Evolutionary conservation across 805 yeast genomes (phyloP).

Genomic region (Kurtzmaniella fragi): DNA sequence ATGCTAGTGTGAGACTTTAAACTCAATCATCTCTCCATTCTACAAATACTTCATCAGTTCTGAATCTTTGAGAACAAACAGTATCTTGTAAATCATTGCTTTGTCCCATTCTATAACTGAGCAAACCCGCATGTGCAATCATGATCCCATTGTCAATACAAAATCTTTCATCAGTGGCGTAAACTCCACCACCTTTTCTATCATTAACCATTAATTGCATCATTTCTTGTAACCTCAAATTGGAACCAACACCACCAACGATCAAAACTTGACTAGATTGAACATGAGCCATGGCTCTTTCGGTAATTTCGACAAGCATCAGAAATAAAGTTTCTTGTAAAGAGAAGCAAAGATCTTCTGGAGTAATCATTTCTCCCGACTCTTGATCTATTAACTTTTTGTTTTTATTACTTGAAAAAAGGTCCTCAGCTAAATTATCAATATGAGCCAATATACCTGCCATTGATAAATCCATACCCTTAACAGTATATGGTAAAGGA

Average conservation of each 20-base stretch:
- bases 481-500: constrained; percentile 89
- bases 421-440: constrained; percentile 73
- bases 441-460: constrained; percentile 88
- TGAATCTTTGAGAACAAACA: constrained; percentile 86
- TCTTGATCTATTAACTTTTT: constrained; percentile 37
- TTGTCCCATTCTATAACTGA: constrained; percentile 80
- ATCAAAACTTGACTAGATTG: constrained; percentile 82
- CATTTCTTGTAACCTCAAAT: constrained; percentile 88
- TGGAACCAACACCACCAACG: constrained; percentile 99
- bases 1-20: not conserved
- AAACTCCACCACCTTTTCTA: constrained; percentile 75
- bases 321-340: constrained; percentile 90
- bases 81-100: constrained; percentile 57
- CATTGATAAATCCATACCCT: constrained; percentile 98
- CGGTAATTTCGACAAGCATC: constrained; percentile 97
- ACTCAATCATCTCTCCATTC: constrained; percentile 72
- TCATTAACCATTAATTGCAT: constrained; percentile 93
- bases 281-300: constrained; percentile 98
- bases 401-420: constrained; percentile 43
- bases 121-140: constrained; percentile 97
- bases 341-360: constrained; percentile 88
- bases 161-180: constrained; percentile 93
- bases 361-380: constrained; percentile 53
- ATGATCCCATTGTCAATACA: constrained; percentile 98
- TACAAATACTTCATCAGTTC: constrained; percentile 91